Evolutionary conservation across 2,329 filamentous ascomycete species (phyloP).

Genomic region (Diaporthe caulivora): DNA sequence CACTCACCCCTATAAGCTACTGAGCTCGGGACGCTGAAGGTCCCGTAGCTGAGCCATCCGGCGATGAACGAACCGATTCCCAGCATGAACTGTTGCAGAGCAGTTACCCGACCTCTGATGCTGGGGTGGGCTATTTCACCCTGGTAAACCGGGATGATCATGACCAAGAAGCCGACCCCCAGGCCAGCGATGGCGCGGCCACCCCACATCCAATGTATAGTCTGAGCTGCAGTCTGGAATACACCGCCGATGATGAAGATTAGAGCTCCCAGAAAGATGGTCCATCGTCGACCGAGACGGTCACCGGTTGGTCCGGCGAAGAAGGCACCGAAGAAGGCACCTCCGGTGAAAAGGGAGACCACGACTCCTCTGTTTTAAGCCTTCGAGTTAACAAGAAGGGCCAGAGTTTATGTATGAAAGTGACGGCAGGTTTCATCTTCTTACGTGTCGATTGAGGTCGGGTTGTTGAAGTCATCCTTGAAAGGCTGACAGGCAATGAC

Average conservation of each 20-base stretch:
- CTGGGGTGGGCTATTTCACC: constrained; percentile 83
- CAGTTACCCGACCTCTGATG: constrained; percentile 81
- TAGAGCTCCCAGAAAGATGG: constrained; percentile 78
- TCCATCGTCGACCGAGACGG: constrained; percentile 75
- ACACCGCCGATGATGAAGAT: constrained; percentile 80
- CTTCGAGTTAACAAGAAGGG: neutral
- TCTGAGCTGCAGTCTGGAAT: constrained; percentile 77
- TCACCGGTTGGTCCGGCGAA: constrained; percentile 75
- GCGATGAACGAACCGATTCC: constrained; percentile 81
- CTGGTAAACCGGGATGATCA: constrained; percentile 74
- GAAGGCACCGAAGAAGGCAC: constrained; percentile 78
- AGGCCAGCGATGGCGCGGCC: constrained; percentile 78
- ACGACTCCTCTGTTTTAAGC: constrained; percentile 69
- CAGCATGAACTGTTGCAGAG: constrained; percentile 86
- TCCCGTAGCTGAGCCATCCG: constrained; percentile 79
- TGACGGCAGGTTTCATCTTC: constrained; percentile 31
- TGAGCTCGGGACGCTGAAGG: constrained; percentile 46
- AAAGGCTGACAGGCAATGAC: constrained; percentile 60
- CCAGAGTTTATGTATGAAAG: constrained; percentile 28
- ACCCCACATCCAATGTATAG: constrained; percentile 72
- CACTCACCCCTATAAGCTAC: constrained; percentile 47
- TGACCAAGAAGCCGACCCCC: constrained; percentile 62
- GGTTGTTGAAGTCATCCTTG: constrained; percentile 41
- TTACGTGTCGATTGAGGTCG: constrained; percentile 54
- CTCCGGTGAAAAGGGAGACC: constrained; percentile 82